These are phyloP conservation scores for Trichothecium roseum DNA, from an alignment of 2,329 filamentous ascomycete genomes.

Conservation along the genomic window DNA sequence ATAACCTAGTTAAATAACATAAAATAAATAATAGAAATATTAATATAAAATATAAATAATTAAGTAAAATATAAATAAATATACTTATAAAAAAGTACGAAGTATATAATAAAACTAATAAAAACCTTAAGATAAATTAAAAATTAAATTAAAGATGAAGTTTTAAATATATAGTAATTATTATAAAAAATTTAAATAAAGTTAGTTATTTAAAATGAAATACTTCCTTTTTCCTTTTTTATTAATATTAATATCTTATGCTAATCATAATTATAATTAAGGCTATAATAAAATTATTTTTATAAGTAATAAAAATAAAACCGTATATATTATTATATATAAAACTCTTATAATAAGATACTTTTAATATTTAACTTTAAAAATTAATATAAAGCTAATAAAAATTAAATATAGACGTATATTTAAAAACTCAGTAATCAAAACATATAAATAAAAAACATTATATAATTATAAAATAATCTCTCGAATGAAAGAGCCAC, in stretches of 20 bases:
- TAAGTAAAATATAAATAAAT: neutral
- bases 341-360: neutral
- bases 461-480: too few relatives aligned
- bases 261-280: neutral
- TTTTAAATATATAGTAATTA: slow-evolving; percentile 6
- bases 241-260: neutral
- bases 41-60: neutral
- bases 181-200: neutral
- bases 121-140: neutral
- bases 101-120: slow-evolving; percentile 1
- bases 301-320: neutral
- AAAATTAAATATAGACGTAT: too few relatives aligned
- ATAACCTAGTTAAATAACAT: neutral
- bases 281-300: neutral
- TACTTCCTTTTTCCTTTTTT: neutral
- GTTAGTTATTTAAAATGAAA: neutral
- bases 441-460: too few relatives aligned
- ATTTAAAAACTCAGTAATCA: too few relatives aligned
- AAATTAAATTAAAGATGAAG: neutral
- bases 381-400: neutral
- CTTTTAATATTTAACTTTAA: too few relatives aligned
- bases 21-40: neutral
- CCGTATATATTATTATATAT: neutral
- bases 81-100: neutral
- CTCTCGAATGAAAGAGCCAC: too few relatives aligned